Evolutionary conservation across 73 alveolate species (phyloP).

Genomic region (Tetrahymena malaccensis): DNA sequence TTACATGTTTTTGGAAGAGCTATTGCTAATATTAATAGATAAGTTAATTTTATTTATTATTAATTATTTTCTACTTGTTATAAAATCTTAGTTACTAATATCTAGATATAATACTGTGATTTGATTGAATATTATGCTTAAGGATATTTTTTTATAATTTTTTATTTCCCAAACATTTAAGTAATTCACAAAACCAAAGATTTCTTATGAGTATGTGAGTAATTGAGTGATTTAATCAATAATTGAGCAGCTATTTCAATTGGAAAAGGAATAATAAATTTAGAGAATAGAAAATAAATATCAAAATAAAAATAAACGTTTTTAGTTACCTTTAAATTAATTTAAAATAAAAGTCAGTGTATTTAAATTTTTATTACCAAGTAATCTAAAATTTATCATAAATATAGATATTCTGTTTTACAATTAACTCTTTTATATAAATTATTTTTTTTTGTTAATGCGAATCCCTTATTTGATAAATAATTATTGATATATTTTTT

Average conservation of each 20-base stretch:
- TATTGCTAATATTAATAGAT: not conserved
- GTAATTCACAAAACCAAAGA: not conserved
- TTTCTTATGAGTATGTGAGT: no score
- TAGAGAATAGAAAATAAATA: not conserved
- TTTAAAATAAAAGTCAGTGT: no score
- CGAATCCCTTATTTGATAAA: no score
- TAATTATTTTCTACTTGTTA: not conserved
- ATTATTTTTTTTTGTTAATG: no score
- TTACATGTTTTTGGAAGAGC: not conserved
- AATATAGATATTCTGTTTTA: no score
- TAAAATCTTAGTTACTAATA: not conserved
- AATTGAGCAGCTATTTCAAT: not conserved
- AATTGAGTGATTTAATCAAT: no score
- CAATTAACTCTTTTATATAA: no score
- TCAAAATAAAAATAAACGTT: no score
- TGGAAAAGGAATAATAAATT: not conserved
- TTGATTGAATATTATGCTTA: not conserved
- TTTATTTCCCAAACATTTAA: not conserved
- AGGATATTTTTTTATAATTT: not conserved
- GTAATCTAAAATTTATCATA: no score
- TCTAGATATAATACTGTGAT: not conserved
- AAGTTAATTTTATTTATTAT: not conserved
- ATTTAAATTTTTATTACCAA: no score
- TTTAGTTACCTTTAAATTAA: no score
- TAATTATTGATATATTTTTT: no score